Evolutionary conservation across 2,329 filamentous ascomycete species (phyloP).

Genomic region (Aureobasidium sp.): DNA sequence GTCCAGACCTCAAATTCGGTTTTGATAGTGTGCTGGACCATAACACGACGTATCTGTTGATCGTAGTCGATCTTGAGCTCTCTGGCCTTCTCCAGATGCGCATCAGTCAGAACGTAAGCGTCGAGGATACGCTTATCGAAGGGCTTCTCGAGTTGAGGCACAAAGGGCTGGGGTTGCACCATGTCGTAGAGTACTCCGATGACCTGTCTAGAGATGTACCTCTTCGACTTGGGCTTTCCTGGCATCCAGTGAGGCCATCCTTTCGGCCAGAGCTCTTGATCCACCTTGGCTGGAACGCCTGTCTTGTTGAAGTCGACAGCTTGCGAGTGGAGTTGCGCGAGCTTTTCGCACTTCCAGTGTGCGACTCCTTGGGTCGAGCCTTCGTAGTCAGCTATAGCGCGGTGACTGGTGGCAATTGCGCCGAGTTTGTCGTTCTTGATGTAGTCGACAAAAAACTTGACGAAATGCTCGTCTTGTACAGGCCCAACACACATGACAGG

Average conservation of each 20-base stretch:
- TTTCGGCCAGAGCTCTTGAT: constrained; percentile 60
- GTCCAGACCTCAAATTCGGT: constrained; percentile 96
- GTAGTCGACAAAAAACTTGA: constrained; percentile 88
- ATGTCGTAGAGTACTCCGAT: constrained; percentile 87
- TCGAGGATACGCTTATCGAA: constrained; percentile 83
- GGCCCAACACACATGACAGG: constrained; percentile 63
- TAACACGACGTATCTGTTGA: constrained; percentile 76
- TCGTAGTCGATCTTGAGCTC: constrained; percentile 84
- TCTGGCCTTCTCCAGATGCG: constrained; percentile 64
- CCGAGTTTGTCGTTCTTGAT: constrained; percentile 91
- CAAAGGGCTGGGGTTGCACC: constrained; percentile 74
- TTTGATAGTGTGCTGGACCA: constrained; percentile 85
- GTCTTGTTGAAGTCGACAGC: constrained; percentile 98
- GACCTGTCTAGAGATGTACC: constrained; percentile 75
- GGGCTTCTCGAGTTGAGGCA: constrained; percentile 72
- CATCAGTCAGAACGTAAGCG: constrained; percentile 59
- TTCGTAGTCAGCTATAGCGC: constrained; percentile 75
- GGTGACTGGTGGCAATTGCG: constrained; percentile 83
- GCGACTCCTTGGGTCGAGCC: constrained; percentile 68
- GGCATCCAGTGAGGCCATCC: constrained; percentile 92
- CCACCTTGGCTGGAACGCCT: constrained; percentile 78
- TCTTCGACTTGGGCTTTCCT: constrained; percentile 56
- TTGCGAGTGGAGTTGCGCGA: constrained; percentile 86
- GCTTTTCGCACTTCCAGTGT: constrained; percentile 71
- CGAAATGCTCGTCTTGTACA: constrained; percentile 78